These are phyloP conservation scores for Trypanosoma melophagium DNA, from an alignment of 208 protist species.

Conservation along the genomic window DNA sequence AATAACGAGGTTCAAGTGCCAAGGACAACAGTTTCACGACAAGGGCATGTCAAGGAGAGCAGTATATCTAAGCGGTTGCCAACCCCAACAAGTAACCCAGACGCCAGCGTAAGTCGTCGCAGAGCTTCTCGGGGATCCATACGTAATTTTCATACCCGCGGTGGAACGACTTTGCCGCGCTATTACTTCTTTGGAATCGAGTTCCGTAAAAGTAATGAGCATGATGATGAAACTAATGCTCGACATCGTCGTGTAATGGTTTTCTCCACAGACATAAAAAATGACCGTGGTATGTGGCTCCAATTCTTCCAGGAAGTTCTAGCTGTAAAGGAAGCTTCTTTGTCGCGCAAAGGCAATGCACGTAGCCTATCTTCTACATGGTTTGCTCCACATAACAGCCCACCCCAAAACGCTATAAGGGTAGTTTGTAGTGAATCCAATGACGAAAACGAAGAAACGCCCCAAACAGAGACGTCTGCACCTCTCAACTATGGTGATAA, in stretches of 20 bases:
- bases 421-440: neutral
- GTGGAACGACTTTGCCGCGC: slow-evolving; percentile 13
- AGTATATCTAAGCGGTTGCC: slow-evolving; percentile 12
- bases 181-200: slow-evolving; percentile 71
- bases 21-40: neutral
- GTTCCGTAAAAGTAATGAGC: slow-evolving; percentile 16
- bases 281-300: slow-evolving; percentile 45
- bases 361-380: too few relatives aligned
- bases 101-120: slow-evolving; percentile 19
- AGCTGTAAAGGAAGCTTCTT: neutral
- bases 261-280: slow-evolving; percentile 41
- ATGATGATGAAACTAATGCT: slow-evolving; percentile 3
- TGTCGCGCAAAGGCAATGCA: neutral
- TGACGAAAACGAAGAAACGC: too few relatives aligned
- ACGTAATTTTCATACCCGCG: neutral
- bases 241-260: slow-evolving; percentile 39
- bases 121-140: slow-evolving; percentile 10
- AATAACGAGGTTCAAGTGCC: neutral
- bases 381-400: too few relatives aligned
- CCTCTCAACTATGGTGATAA: too few relatives aligned
- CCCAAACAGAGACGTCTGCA: too few relatives aligned
- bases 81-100: neutral
- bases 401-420: neutral
- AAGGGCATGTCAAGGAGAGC: slow-evolving; percentile 16
- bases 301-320: slow-evolving; percentile 43